A percentile compares a stretch with the other conserved stretches of the same genome.
These are phyloP conservation scores for Tricholoma matsutake DNA, from an alignment of 768 basidiomycete species.

Conservation along the genomic window DNA sequence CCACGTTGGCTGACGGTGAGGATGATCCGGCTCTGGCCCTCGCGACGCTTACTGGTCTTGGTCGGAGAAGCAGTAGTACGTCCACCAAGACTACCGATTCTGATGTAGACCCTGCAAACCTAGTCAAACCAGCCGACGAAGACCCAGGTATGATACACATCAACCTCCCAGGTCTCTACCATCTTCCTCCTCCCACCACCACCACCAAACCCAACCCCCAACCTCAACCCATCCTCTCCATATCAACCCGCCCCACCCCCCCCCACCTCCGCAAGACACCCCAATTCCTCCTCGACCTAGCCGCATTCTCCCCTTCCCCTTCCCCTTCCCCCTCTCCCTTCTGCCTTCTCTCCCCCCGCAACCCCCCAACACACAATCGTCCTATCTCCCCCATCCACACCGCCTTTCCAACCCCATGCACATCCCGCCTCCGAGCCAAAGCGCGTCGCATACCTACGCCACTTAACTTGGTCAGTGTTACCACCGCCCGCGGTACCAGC, in stretches of 20 bases:
- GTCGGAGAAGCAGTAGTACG: constrained; percentile 41
- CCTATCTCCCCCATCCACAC: neutral
- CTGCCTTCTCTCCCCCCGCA: constrained; percentile 3
- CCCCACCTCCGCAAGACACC: constrained; percentile 35
- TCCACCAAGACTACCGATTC: constrained; percentile 47
- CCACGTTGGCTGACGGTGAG: neutral
- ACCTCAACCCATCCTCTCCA: constrained; percentile 29
- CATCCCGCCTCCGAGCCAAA: constrained; percentile 18
- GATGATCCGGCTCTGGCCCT: constrained; percentile 15
- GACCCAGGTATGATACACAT: constrained; percentile 16
- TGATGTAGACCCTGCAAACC: constrained; percentile 47
- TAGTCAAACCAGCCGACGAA: constrained; percentile 35
- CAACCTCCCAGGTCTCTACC: constrained; percentile 31
- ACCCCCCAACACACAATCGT: constrained; percentile 6
- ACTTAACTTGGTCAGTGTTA: constrained; percentile 28
- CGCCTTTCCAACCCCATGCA: neutral
- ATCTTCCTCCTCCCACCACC: constrained; percentile 16
- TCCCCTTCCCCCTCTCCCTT: constrained; percentile 3
- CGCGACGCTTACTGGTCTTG: constrained; percentile 19
- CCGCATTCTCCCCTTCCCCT: constrained; percentile 30
- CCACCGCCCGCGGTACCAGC: constrained; percentile 9
- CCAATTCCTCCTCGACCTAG: constrained; percentile 33
- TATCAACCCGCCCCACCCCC: constrained; percentile 33
- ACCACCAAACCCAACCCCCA: too few species aligned
- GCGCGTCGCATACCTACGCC: constrained; percentile 36